phyloP scores from a whole-genome alignment of 768 basidiomycete species.

The Lentinula raphanica region DNA sequence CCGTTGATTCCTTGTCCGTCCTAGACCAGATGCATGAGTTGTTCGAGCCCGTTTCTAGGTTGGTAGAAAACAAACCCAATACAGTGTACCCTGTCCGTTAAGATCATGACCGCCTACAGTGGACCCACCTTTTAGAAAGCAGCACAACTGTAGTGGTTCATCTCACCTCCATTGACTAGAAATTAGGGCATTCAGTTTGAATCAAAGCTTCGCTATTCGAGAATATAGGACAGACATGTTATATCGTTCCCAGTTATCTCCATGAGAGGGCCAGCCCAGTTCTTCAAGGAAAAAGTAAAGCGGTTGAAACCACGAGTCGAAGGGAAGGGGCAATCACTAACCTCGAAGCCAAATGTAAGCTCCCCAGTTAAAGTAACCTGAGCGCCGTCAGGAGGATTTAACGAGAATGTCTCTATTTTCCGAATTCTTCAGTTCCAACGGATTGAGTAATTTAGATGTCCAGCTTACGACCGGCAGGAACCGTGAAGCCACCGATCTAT shows the following conservation, averaged over 20 bases:
- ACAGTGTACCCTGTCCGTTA: constrained; percentile 9
- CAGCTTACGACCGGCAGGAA: constrained; percentile 28
- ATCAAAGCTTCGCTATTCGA: not conserved
- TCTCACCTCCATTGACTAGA: constrained; percentile 4
- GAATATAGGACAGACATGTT: constrained; percentile 7
- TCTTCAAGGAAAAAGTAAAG: constrained; percentile 16
- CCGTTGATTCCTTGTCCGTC: constrained; percentile 11
- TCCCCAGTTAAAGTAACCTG: constrained; percentile 42
- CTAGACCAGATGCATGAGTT: not conserved
- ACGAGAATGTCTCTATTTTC: constrained; percentile 27
- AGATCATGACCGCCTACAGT: constrained; percentile 10
- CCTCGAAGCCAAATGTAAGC: constrained; percentile 33
- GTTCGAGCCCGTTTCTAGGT: not conserved
- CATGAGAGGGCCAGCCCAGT: constrained; percentile 22
- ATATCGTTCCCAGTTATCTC: constrained; percentile 15
- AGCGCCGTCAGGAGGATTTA: constrained; percentile 32
- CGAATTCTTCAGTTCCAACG: not conserved
- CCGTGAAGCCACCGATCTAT: constrained; percentile 38
- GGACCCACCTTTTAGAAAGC: not conserved
- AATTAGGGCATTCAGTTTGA: not conserved
- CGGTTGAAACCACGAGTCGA: constrained; percentile 15
- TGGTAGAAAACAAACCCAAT: constrained; percentile 9
- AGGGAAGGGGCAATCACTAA: constrained; percentile 22
- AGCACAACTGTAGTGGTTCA: not conserved
- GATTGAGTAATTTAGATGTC: not conserved